Base-by-base conservation (phyloP, 805 yeast genomes). In the Brettanomyces anomalus region DNA sequence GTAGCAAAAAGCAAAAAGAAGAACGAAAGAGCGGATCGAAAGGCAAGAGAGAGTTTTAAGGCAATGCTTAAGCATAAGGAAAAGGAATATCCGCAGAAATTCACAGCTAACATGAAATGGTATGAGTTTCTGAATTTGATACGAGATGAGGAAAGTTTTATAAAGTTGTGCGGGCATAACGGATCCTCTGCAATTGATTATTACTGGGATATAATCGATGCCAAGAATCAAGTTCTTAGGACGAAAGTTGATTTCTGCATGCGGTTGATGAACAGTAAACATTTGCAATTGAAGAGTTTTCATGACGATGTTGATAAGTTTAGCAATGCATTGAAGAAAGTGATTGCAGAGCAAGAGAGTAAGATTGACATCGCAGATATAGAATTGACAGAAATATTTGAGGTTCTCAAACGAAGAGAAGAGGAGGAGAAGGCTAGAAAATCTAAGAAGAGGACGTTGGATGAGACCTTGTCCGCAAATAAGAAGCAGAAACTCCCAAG, bases 111-210 rank as follows among this genome's bases (percentile, higher is more conserved):
- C 43, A 66, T 83, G 2, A 66, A 61, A 40, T 87, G 94, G 80
- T 62, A 59, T 39, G 81, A 80, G 19, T 53, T 85, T 2, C 68
- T 74, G 35, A 64, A 71, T 0, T 46, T 54, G 4, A 51, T 86
- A 1, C 75, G 75, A 45, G 71, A 74, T 28, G 82, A 81, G 46
- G 67, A 66, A 37, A 62, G 76, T 14, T 87, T 82, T 54, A 52
- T 74, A 14, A 76, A 71, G 18, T 48, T 87, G 32, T 68, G 87
- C 44, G 95, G 94, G 0, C 70, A 88, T 42, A 68, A 74, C 37
- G 95, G 96, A 0, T 86, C 96, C 0, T 71, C 79, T 1, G 82
- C 95, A 1, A 54, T 80, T 35, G 95, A 87, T 48, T 60, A 85
- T 34, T 87, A 82, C 57, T 74, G 85, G 75, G 95, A 88, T 57